phyloP scores from a whole-genome alignment of 805 yeast genomes.

The Debaryomyces castellii region DNA sequence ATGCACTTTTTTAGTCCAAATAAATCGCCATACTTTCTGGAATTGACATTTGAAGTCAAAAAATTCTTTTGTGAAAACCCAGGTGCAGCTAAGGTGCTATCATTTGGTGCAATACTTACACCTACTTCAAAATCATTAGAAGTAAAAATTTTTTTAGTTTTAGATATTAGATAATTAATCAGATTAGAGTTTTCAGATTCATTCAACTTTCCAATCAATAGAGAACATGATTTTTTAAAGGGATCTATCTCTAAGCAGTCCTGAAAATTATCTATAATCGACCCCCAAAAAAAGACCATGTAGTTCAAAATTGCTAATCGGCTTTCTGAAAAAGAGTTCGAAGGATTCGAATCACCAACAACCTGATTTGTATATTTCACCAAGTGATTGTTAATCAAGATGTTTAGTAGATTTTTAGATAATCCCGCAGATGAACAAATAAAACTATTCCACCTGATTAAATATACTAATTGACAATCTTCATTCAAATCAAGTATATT shows the following conservation, averaged over 20 bases:
- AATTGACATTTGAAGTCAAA: constrained; percentile 1
- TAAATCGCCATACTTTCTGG: constrained; percentile 3
- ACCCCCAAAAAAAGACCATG: constrained; percentile 10
- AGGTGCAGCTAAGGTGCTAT: not conserved
- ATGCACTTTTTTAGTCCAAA: constrained; percentile 20
- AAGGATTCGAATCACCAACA: not conserved
- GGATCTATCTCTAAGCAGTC: constrained; percentile 1
- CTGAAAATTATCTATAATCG: constrained; percentile 7
- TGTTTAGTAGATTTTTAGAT: constrained; percentile 7
- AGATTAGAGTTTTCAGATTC: constrained; percentile 10
- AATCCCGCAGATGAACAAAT: constrained; percentile 1
- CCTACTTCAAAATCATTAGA: constrained; percentile 2
- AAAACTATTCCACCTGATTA: constrained; percentile 9
- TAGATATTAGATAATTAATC: constrained; percentile 12
- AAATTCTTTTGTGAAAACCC: constrained; percentile 2
- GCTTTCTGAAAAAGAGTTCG: not conserved
- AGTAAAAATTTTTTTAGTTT: constrained; percentile 7
- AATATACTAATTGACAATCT: constrained; percentile 11
- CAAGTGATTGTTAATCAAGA: constrained; percentile 11
- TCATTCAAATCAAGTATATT: constrained; percentile 10
- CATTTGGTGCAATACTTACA: constrained; percentile 1
- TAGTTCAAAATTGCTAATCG: constrained; percentile 9
- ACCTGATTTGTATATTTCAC: constrained; percentile 13
- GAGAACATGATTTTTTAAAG: constrained; percentile 8
- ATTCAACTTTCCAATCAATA: constrained; percentile 5